Conservation (phyloP, 108 stramenopile species). For the Nannochloropsis gaditana region DNA sequence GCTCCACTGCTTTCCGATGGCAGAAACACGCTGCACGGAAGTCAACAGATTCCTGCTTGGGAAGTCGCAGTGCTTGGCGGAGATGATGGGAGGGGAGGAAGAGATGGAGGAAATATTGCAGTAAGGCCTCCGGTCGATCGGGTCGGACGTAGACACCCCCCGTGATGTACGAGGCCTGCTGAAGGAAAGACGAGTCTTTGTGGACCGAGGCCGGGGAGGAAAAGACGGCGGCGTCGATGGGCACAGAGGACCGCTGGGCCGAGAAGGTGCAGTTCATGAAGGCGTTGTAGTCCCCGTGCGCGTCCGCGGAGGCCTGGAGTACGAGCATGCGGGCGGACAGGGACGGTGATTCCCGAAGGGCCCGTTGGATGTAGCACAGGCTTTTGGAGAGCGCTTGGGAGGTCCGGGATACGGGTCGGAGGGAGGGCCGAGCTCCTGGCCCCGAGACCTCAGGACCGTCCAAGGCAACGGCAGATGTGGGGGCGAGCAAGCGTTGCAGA, state of each 20-base stretch:
- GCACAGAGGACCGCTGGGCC: constrained; percentile 61
- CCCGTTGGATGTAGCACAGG: constrained; percentile 23
- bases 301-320: constrained; percentile 73
- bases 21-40: constrained; percentile 14
- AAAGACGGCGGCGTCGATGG: constrained; percentile 58
- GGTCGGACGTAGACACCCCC: background rate
- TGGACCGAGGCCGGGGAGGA: background rate
- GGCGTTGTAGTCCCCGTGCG: constrained; percentile 74
- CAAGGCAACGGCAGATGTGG: too few species aligned
- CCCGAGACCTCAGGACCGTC: too few species aligned
- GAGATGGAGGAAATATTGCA: background rate
- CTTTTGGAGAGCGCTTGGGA: constrained; percentile 32
- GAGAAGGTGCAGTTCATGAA: constrained; percentile 83
- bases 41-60: background rate
- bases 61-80: background rate
- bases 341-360: constrained; percentile 5
- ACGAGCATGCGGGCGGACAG: constrained; percentile 64
- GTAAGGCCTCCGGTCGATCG: background rate
- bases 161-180: background rate
- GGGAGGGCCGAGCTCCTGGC: background rate
- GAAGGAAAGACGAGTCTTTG: constrained; percentile 9
- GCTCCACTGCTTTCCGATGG: background rate
- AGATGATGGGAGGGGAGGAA: constrained; percentile 19
- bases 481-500: background rate
- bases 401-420: constrained; percentile 64